phyloP scores from a whole-genome alignment of 768 basidiomycete species.

The Xerocomus brunneocitrinus region DNA sequence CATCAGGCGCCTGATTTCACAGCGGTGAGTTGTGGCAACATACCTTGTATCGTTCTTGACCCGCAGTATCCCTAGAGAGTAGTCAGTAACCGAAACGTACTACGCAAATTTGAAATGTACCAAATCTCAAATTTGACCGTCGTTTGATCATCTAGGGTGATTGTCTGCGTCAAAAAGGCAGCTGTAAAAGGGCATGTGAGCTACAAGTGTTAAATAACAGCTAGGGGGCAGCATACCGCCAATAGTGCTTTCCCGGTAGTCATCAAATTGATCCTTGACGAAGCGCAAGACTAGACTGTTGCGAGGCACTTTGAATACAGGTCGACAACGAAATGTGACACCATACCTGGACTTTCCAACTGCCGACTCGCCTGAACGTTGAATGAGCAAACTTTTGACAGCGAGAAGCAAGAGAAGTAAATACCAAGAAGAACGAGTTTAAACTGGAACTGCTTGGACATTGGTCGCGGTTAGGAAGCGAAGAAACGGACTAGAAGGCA shows the following conservation, averaged over 20 bases:
- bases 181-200: conserved; percentile 44
- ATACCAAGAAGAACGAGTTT: conserved; percentile 93
- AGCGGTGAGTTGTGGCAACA: conserved; percentile 14
- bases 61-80: conserved; percentile 80
- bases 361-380: conserved; percentile 79
- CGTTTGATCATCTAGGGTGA: conserved; percentile 82
- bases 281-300: conserved; percentile 88
- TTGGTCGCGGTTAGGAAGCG: conserved; percentile 37
- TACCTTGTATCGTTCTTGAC: conserved; percentile 92
- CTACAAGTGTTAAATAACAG: background rate
- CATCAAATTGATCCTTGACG: conserved; percentile 94
- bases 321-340: conserved; percentile 5
- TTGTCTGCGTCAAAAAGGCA: conserved; percentile 97
- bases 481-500: conserved; percentile 13
- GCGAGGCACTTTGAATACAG: conserved; percentile 23
- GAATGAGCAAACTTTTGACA: conserved; percentile 4
- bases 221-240: conserved; percentile 50
- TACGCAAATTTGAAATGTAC: conserved; percentile 39
- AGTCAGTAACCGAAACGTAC: background rate
- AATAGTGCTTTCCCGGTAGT: conserved; percentile 92
- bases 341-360: conserved; percentile 92
- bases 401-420: background rate
- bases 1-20: background rate
- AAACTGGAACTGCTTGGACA: conserved; percentile 93
- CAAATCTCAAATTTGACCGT: conserved; percentile 98